Evolutionary conservation across 2,329 filamentous ascomycete genomes (phyloP), one percentile per base, ranked within the genome.

Genomic region (Hypoxylon sp.): DNA sequence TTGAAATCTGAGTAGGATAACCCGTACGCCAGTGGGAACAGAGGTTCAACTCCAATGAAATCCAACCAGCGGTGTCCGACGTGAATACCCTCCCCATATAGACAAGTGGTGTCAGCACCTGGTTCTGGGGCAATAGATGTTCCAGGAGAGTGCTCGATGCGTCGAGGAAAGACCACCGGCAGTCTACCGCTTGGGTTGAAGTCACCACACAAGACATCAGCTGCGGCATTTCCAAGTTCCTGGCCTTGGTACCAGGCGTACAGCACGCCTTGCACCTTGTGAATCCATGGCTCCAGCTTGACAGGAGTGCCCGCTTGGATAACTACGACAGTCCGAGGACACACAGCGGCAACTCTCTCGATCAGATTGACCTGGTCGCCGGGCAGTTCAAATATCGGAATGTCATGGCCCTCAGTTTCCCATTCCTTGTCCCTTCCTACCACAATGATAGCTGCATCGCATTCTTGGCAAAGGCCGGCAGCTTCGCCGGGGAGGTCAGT

Each of bases 361-460:
- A 88, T 80, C 20, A 90, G 70, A 3, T 75, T 73, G 47, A 89
- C 85, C 49, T 81, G 79, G 41, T 83, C 71, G 1, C 67, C 76
- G 77, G 88, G 90, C 2, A 90, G 72, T 9, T 87, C 88, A 55
- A 91, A 77, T 60, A 89, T 89, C 66, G 88, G 88, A 47, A 87
- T 82, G 65, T 90, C 87, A 57, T 86, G 86, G 36, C 77, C 74
- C 84, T 89, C 70, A 0, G 69, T 70, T 59, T 72, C 70, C 69
- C 67, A 70, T 51, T 67, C 65, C 3, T 68, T 76, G 60, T 87
- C 86, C 19, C 88, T 75, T 1, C 86, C 86, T 11, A 83, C 80
- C 55, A 86, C 79, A 12, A 87, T 69, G 13, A 87, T 73, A 11
- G 86, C 85, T 51, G 85, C 78, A 27, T 88, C 84, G 3, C 32